Evolutionary conservation across 257 asterid genomes (phyloP).

Genomic region (Gynochthodes officinalis): DNA sequence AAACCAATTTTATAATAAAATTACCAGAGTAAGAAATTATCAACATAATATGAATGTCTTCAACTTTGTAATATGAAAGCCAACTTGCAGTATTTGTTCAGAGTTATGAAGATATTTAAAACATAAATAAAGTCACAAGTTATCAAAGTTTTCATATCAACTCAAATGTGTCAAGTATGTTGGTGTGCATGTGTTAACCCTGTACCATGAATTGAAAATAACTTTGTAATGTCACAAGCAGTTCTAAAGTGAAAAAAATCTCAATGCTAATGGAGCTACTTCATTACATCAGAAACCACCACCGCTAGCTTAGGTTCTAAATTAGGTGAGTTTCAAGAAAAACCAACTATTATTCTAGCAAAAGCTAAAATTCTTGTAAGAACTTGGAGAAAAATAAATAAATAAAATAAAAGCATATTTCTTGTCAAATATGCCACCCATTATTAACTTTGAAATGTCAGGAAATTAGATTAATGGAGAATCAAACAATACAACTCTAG

Average conservation of each 20-base stretch:
- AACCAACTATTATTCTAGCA: background rate
- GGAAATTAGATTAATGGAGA: background rate
- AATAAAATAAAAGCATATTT: too few species aligned
- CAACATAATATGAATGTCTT: background rate
- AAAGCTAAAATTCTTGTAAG: background rate
- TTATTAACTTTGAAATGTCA: background rate
- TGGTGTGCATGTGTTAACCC: background rate
- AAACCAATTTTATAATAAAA: background rate
- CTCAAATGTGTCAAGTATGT: background rate
- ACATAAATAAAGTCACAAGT: background rate
- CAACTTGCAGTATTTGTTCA: background rate
- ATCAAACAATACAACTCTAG: background rate
- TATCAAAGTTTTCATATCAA: background rate
- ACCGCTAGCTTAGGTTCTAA: background rate
- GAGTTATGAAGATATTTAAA: background rate
- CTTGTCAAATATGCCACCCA: background rate
- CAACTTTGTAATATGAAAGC: background rate
- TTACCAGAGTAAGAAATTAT: background rate
- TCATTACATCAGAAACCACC: background rate
- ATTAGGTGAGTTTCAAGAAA: background rate
- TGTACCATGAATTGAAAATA: background rate
- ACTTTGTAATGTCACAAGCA: background rate
- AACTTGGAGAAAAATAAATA: background rate
- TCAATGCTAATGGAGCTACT: background rate
- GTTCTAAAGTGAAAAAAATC: background rate